Conservation (phyloP, 257 asterid genomes). For the Datura wrightii region DNA sequence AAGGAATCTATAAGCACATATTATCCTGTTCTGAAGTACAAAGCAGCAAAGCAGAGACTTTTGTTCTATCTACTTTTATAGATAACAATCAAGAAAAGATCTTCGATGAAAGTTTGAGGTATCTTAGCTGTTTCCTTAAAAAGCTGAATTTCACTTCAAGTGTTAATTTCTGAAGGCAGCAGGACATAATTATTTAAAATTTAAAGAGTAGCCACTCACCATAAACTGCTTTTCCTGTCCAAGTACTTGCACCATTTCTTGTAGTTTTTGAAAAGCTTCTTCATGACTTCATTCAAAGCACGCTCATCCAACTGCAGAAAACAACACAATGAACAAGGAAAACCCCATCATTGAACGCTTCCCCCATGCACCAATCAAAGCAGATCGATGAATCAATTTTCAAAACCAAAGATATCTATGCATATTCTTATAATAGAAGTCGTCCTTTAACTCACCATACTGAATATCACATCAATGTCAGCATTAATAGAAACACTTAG, state of each 20-base stretch:
- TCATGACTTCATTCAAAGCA: slow-evolving; percentile 98
- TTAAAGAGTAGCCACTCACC: slow-evolving; percentile 49
- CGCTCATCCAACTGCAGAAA: slow-evolving; percentile 86
- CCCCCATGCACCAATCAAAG: slow-evolving; percentile 7
- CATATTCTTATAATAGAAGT: background rate
- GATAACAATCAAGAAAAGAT: background rate
- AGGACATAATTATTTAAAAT: background rate
- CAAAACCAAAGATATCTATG: background rate
- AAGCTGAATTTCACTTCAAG: background rate
- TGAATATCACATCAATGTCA: background rate
- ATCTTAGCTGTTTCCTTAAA: background rate
- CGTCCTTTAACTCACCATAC: background rate
- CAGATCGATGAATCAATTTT: background rate
- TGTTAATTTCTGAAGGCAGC: background rate
- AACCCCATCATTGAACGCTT: background rate
- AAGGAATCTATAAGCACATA: background rate
- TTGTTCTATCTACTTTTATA: background rate
- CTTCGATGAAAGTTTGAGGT: background rate
- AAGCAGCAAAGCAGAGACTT: background rate
- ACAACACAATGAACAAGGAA: slow-evolving; percentile 17
- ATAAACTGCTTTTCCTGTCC: slow-evolving; percentile 96
- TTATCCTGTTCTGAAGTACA: slow-evolving; percentile 23
- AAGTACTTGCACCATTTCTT: slow-evolving; percentile 99
- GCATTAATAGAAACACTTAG: background rate
- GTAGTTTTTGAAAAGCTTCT: slow-evolving; percentile 95